Percentiles rank a stretch among this genome's conserved stretches.
Evolutionary conservation across 768 basidiomycete species (phyloP).

Genomic region (Tylopilus sp.): DNA sequence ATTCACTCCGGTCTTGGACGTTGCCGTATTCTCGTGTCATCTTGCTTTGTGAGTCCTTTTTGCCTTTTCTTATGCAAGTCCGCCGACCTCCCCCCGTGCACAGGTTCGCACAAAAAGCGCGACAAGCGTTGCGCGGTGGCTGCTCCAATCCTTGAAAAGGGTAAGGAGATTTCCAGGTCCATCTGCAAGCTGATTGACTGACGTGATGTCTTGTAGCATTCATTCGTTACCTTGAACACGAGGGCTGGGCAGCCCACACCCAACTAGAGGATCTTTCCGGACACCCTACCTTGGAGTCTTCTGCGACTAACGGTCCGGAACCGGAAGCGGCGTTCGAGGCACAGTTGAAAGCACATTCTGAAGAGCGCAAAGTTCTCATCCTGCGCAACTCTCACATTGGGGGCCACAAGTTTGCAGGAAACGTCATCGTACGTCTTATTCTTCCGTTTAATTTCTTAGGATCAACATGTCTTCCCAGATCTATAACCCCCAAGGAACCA

Average conservation of each 20-base stretch:
- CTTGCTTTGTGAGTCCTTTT: slow-evolving; percentile 69
- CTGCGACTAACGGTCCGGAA: slow-evolving; percentile 29
- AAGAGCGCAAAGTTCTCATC: slow-evolving; percentile 71
- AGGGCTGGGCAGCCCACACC: slow-evolving; percentile 75
- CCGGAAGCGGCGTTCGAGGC: slow-evolving; percentile 50
- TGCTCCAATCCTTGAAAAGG: slow-evolving; percentile 77
- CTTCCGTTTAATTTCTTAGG: not conserved
- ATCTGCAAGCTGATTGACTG: slow-evolving; percentile 6
- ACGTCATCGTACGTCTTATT: slow-evolving; percentile 68
- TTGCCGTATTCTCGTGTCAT: slow-evolving; percentile 90
- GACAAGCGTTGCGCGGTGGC: slow-evolving; percentile 91
- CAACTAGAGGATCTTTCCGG: slow-evolving; percentile 59
- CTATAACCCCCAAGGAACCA: slow-evolving; percentile 79
- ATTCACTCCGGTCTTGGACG: slow-evolving; percentile 63
- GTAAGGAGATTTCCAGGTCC: slow-evolving; percentile 38
- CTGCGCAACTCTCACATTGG: slow-evolving; percentile 88
- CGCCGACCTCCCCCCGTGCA: not conserved
- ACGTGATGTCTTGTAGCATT: slow-evolving; percentile 44
- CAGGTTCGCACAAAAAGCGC: slow-evolving; percentile 90
- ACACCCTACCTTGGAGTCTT: slow-evolving; percentile 26
- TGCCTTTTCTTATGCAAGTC: not conserved
- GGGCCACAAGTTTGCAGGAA: slow-evolving; percentile 91
- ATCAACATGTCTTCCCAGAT: slow-evolving; percentile 46
- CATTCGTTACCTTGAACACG: slow-evolving; percentile 54
- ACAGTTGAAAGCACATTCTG: slow-evolving; percentile 44